Evolutionary conservation across 768 basidiomycete species (phyloP), one percentile per base, ranked within the genome.

Genomic region (Pleurotus salmoneostramineus): DNA sequence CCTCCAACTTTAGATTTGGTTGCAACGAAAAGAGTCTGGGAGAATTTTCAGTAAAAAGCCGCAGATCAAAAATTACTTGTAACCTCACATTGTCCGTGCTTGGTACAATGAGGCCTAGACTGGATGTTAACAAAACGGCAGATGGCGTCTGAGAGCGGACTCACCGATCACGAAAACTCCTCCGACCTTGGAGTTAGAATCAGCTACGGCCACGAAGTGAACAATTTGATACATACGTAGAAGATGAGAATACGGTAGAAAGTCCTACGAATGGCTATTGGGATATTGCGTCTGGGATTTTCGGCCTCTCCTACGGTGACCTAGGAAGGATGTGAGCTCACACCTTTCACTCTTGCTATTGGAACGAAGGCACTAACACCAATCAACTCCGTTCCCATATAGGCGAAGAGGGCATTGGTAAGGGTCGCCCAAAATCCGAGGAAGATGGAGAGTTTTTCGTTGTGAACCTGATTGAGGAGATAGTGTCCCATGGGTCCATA

Each of bases 381-480:
- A 58, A 93, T 84, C 14, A 90, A 75, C 69, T 93, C 89, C 15
- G 89, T 93, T 33, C 88, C 87, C 58, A 85, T 82, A 67, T 81
- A 86, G 11, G 88, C 85, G 70, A 91, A 91, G 3, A 88, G 74
- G 27, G 85, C 88, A 60, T 86, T 91, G 48, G 83, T 85, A 46
- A 90, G 70, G 3, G 85, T 84, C 12, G 82, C 76, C 83, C 87
- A 91, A 66, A 91, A 87, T 8, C 85, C 87, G 17, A 85, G 74
- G 75, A 89, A 88, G 58, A 79, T 80, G 1, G 82, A 72, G 14
- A 83, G 64, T 50, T 72, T 70, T 4, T 74, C 69, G 58, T 82
- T 72, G 62, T 83, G 77, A 27, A 83, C 82, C 62, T 81, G 72
- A 42, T 61, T 64, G 47, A 73, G 58, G 36, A 85, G 74, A 66